Percentiles rank a stretch among this genome's conserved stretches.
phyloP scores from a whole-genome alignment of 495 filamentous ascomycete genomes.

The Xylaria grammica region DNA sequence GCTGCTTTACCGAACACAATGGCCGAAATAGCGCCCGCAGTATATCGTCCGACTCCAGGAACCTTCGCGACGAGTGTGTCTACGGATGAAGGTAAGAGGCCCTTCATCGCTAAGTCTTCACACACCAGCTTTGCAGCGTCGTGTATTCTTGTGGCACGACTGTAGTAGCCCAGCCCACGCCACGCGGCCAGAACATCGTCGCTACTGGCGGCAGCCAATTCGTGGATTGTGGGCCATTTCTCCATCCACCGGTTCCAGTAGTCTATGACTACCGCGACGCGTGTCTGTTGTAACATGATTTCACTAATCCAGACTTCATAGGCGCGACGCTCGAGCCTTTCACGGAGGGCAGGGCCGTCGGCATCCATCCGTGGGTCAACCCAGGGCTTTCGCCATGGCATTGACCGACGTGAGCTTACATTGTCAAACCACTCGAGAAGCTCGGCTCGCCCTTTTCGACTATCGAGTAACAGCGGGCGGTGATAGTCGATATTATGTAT shows the following conservation, averaged over 20 bases:
- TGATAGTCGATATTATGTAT: slow-evolving; percentile 42
- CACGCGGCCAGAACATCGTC: slow-evolving; percentile 48
- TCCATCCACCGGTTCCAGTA: slow-evolving; percentile 55
- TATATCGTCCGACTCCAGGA: slow-evolving; percentile 53
- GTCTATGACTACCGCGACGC: slow-evolving; percentile 47
- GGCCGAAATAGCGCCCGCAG: slow-evolving; percentile 51
- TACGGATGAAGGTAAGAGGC: slow-evolving; percentile 40
- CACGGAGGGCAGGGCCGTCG: slow-evolving; percentile 23
- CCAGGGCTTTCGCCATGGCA: slow-evolving; percentile 57
- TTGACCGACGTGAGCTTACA: slow-evolving; percentile 40
- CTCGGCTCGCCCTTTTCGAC: slow-evolving; percentile 24
- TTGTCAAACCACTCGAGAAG: slow-evolving; percentile 50
- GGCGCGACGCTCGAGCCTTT: slow-evolving; percentile 43
- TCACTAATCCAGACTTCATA: slow-evolving; percentile 60
- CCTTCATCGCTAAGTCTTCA: slow-evolving; percentile 26
- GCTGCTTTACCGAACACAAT: slow-evolving; percentile 51
- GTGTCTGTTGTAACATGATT: slow-evolving; percentile 58
- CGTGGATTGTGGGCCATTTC: slow-evolving; percentile 46
- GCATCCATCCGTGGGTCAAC: slow-evolving; percentile 26
- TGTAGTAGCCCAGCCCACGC: slow-evolving; percentile 54
- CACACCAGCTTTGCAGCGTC: slow-evolving; percentile 44
- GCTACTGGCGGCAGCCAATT: slow-evolving; percentile 40
- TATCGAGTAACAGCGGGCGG: slow-evolving; percentile 45
- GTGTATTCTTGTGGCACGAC: slow-evolving; percentile 47
- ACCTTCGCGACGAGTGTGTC: slow-evolving; percentile 39